Base-by-base conservation (phyloP, 768 basidiomycete genomes). In the Russula emetica region DNA sequence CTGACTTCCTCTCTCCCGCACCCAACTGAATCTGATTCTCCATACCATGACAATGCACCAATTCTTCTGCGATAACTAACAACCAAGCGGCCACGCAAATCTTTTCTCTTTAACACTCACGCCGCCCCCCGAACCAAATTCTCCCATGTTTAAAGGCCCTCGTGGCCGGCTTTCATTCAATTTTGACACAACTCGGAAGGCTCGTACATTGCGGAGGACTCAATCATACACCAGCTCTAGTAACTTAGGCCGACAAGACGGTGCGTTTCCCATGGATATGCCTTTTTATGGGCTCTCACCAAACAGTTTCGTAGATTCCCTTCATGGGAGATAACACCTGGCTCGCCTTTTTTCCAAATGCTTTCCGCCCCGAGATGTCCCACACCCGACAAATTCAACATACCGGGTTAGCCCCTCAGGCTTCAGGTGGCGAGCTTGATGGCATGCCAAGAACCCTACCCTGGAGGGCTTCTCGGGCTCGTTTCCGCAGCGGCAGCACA, bases 291-390 rank as follows among this genome's bases (percentile, higher is more conserved):
- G 13, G 6, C 10, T 44, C 55, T 57, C 10, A 57, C 18, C 42
- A n/a, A n/a, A 14, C 55, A 18, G 2, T 36, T 65, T 58, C 71
- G 62, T 77, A 90, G 82, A 76, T 92, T 57, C 91, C 89, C 1
- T 89, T 98, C 72, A 92, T 92, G 86, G 96, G 97, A 0, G 96
- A 98, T 71, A 93, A 98, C 73, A 98, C 97, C 0, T 98, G 97
- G 97, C 83, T 90, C 74, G 83, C 86, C 1, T 82, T 95, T 14
- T 99, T 94, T 71, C 92, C 94, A 0, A 76, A 82, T 57, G 76
- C 83, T 5, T 94, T 98, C 68, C 78, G 81, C 30, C 73, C 78
- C 14, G 86, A 90, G 70, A 85, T 90, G 79, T 80, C 88, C 1
- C 88, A 84, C 80, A 94, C 22, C 79, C 98, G 6, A 76, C 80